phyloP scores from a whole-genome alignment of 257 asterid species.

The Nicotiana otophora region DNA sequence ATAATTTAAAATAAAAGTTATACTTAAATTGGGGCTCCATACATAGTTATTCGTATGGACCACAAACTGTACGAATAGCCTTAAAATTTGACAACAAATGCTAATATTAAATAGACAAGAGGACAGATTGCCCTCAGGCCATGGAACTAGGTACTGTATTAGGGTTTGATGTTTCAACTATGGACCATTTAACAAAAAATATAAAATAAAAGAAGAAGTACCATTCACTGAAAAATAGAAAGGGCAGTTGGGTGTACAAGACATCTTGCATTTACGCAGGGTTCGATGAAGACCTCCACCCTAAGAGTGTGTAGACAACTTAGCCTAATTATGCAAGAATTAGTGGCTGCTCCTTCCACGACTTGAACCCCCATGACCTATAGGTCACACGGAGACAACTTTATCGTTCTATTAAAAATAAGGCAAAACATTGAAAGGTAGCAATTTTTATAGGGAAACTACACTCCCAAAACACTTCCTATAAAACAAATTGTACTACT shows the following conservation, averaged over 20 bases:
- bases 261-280: too few relatives aligned
- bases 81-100: background rate
- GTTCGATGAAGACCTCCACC: fast-evolving
- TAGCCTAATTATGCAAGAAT: too few relatives aligned
- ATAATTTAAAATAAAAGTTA: background rate
- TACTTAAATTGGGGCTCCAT: background rate
- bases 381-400: fast-evolving
- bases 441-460: background rate
- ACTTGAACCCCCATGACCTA: fast-evolving
- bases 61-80: background rate
- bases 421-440: too few relatives aligned
- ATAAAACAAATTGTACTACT: too few relatives aligned
- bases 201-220: too few relatives aligned
- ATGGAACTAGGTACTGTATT: background rate
- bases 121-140: background rate
- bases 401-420: too few relatives aligned
- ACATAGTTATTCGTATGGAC: background rate
- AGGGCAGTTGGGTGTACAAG: fast-evolving
- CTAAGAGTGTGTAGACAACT: fast-evolving
- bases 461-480: too few relatives aligned
- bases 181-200: background rate
- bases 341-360: too few relatives aligned
- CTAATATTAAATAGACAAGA: background rate
- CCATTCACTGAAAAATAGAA: too few relatives aligned
- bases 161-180: background rate